Evolutionary conservation across 228 moss, liverwort and hornwort genomes (phyloP).

Genomic region (Sphagnum fallax): DNA sequence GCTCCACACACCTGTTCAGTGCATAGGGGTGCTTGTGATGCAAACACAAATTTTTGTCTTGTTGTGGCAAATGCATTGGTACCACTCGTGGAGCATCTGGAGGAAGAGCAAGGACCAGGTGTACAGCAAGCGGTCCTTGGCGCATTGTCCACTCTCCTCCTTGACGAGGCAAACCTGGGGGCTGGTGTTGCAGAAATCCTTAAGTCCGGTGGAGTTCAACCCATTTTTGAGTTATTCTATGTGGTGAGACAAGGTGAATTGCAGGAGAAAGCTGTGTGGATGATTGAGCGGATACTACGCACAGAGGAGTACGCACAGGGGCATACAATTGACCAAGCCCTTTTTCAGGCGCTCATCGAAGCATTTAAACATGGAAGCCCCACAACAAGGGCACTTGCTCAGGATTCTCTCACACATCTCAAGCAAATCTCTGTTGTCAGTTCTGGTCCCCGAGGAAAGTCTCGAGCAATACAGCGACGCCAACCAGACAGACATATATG

Average conservation of each 20-base stretch:
- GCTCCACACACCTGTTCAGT: constrained; percentile 8
- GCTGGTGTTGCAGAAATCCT: constrained; percentile 22
- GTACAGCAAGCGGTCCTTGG: constrained; percentile 33
- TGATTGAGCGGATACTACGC: constrained; percentile 37
- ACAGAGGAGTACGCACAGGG: constrained; percentile 31
- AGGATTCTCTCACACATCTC: constrained; percentile 28
- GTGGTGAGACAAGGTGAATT: constrained; percentile 28
- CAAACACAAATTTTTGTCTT: constrained; percentile 36
- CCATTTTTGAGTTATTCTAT: constrained; percentile 39
- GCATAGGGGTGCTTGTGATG: constrained; percentile 31
- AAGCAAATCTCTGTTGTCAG: constrained; percentile 6
- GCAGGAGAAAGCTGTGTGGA: constrained; percentile 42
- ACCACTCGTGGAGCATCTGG: constrained; percentile 31
- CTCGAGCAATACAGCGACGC: neutral
- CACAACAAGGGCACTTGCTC: constrained; percentile 24
- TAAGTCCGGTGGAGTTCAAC: constrained; percentile 39
- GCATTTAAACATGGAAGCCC: constrained; percentile 23
- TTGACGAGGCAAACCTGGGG: constrained; percentile 20
- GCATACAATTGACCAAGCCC: constrained; percentile 39
- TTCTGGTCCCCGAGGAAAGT: neutral
- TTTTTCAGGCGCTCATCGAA: constrained; percentile 44
- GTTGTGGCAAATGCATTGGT: constrained; percentile 26
- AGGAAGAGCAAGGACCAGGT: constrained; percentile 34
- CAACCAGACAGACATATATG: too few species aligned
- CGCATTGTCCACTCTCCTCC: constrained; percentile 38